phyloP scores from a whole-genome alignment of 441 rosid species.

The Adansonia madagascariensis region DNA sequence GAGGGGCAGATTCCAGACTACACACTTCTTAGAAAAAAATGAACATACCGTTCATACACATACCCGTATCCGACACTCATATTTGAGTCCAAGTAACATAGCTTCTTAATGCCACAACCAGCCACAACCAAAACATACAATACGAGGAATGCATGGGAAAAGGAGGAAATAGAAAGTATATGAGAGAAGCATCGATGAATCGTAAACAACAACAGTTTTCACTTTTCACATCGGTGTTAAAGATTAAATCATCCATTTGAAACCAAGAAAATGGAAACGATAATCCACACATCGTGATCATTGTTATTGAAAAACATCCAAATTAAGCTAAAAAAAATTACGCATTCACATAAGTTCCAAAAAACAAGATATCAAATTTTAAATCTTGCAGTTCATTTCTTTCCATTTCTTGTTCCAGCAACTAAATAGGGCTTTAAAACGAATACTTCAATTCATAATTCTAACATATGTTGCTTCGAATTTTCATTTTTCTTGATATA shows the following conservation, averaged over 20 bases:
- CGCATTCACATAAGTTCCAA: not conserved
- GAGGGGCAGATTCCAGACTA: not conserved
- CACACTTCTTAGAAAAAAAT: not conserved
- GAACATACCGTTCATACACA: not conserved
- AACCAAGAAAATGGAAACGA: not conserved
- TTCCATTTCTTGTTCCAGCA: too few species aligned
- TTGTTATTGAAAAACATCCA: not conserved
- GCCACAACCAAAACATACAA: not conserved
- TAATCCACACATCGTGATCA: not conserved
- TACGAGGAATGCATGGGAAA: not conserved
- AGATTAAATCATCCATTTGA: not conserved
- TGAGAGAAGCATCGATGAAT: not conserved
- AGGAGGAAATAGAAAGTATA: not conserved
- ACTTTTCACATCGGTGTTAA: not conserved
- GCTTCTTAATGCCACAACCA: not conserved
- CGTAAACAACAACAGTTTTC: not conserved
- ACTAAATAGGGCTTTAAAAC: too few species aligned
- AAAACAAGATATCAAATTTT: too few species aligned
- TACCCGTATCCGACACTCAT: not conserved
- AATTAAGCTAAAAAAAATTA: not conserved
- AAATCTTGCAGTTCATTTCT: too few species aligned
- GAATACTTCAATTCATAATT: too few species aligned
- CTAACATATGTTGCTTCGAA: too few species aligned
- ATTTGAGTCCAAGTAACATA: not conserved
- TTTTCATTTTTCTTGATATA: too few species aligned